Evolutionary conservation across 164 flowering plant genomes (phyloP), one percentile per base, ranked within the genome.

Genomic region (Aristolochia californica): DNA sequence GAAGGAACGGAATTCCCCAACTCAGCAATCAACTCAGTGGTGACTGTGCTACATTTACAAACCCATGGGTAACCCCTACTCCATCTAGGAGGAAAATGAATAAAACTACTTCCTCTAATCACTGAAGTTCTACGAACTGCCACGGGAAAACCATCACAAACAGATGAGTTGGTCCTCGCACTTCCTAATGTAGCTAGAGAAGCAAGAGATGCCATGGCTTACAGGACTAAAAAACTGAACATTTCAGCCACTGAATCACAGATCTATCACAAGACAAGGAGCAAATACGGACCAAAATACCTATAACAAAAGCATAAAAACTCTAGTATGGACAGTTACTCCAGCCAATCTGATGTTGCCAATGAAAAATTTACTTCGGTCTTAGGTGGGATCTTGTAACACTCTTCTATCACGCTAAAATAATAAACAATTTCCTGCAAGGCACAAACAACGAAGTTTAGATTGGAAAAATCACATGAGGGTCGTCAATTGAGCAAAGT

Each of bases 181-280:
- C 80, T 77, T 62, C 95, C 96, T 72, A 84, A 71, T 64, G 78
- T 80, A 26, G 78, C 87, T 5, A 83, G 77, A 69, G 95, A 88
- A 75, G 91, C 82, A 65, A 84, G 68, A 30, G 82, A 73, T 75
- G 82, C 77, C 91, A 85, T 48, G 45, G 34, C 58, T 53, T 28
- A 22, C 20, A 22, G 40, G 27, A 45, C 7, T 22, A 2, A 47
- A 24, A 22, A 60, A 21, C 43, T 38, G 34, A 30, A 40, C 56
- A 60, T 34, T 34, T 34, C 40, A 34, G 40, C 40, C 40, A 7
- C 40, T 5, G 10, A 3, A 12, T 28, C 30, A 34, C 40, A 34
- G 10, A 34, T 34, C 0, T 34, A 34, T 8, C 10, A 12, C 7
- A 28, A 34, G 40, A 34, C 40, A 34, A 34, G 40, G 40, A 34